Evolutionary conservation across 306 rosid species (phyloP), one percentile per base, ranked within the genome.

Genomic region (Phaseolus lunatus): DNA sequence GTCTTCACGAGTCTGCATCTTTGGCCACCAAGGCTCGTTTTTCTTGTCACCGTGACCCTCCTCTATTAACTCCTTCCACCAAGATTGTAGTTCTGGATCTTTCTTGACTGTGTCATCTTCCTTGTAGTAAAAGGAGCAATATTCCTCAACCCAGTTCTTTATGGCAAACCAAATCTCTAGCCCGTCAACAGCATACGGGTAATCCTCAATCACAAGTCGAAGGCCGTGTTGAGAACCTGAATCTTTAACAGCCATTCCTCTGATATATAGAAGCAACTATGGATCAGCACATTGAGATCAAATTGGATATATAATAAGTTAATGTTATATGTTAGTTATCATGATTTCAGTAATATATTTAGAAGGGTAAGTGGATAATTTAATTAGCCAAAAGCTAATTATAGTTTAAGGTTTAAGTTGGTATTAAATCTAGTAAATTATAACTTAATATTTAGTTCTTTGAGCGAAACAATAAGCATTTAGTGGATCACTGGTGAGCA

Each of bases 141-240:
- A 89, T 2, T 87, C 89, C 4, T 57, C 2, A 23, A 89, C 91
- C 91, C 93, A 89, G 82, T 78, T 62, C 12, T 80, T 77, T 35
- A 87, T 89, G 6, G 91, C 84, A 54, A 82, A 82, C 93, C 93
- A 87, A 8, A 89, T 87, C 61, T 89, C 89, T 31, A 89, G 73
- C 39, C 93, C 93, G 31, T 89, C 93, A 3, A 87, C 88, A 7
- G 89, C 93, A 3, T 73, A 89, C 73, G 93, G 93, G 77, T 89
- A 89, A 70, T 89, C 93, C 3, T 87, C 77, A 35, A 87, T 84
- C 53, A 84, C 6, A 49, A 87, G 76, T 48, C 67, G 62, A 9
- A 89, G 73, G 72, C 88, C 87, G 19, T 85, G 83, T 7, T 73
- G 85, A 16, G 83, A 45, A 0, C 56, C 1, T 16, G 85, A 47